Evolutionary conservation across 2,329 filamentous ascomycete species (phyloP).

Genomic region (Rugonectria rugulosa): DNA sequence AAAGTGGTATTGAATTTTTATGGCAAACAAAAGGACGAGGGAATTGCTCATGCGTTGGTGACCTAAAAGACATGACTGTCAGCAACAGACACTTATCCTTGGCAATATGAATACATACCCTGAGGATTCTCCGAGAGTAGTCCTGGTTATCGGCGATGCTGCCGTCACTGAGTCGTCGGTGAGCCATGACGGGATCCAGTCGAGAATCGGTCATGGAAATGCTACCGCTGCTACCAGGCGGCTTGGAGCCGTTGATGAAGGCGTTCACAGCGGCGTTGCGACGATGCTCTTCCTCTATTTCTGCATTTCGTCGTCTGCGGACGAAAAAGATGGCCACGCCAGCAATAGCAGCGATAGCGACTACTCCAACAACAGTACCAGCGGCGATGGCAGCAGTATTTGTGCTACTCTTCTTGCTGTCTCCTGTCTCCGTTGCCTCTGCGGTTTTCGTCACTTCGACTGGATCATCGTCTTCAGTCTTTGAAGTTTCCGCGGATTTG

Average conservation of each 20-base stretch:
- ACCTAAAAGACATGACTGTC: slow-evolving; percentile 50
- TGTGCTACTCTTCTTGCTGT: slow-evolving; percentile 48
- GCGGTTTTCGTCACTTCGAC: slow-evolving; percentile 33
- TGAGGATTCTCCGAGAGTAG: slow-evolving; percentile 93
- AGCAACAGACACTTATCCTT: slow-evolving; percentile 12
- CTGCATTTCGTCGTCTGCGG: slow-evolving; percentile 76
- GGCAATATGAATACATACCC: slow-evolving; percentile 65
- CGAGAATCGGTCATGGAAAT: slow-evolving; percentile 82
- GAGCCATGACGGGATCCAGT: slow-evolving; percentile 85
- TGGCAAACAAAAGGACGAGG: slow-evolving; percentile 26
- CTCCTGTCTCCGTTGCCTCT: slow-evolving; percentile 14
- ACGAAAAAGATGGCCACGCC: slow-evolving; percentile 78
- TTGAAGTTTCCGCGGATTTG: slow-evolving; percentile 28
- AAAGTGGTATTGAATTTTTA: slow-evolving; percentile 14
- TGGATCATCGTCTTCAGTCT: slow-evolving; percentile 7
- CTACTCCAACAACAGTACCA: slow-evolving; percentile 84
- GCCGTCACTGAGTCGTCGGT: slow-evolving; percentile 87
- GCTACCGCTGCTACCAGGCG: slow-evolving; percentile 68
- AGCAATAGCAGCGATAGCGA: slow-evolving; percentile 70
- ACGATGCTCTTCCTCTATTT: slow-evolving; percentile 84
- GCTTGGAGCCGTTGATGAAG: slow-evolving; percentile 73
- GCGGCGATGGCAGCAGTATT: slow-evolving; percentile 87
- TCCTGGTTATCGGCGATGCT: slow-evolving; percentile 98
- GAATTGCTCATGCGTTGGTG: slow-evolving; percentile 62
- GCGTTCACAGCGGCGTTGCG: slow-evolving; percentile 80